Evolutionary conservation across 352 stramenopile genomes (phyloP), one percentile per base, ranked within the genome.

Genomic region (Pythium volutum): DNA sequence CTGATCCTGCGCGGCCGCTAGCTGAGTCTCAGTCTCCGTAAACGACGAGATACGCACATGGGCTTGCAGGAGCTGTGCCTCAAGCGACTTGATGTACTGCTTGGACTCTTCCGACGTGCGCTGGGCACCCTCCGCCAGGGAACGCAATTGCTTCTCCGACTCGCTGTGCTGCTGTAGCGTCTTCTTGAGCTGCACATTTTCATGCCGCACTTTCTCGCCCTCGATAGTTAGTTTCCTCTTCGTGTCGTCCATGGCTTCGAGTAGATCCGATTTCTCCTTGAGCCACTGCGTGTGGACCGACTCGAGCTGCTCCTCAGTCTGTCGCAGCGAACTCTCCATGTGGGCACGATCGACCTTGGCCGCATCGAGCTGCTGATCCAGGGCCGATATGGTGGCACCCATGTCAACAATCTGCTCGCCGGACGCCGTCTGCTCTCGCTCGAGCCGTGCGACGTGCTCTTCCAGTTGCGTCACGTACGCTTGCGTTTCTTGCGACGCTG

Each of bases 251-350:
- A 72, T 66, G 3, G 68, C 56, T 5, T 73, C 68, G 8, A 79
- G 20, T 46, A 89, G 45, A 46, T 80, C 62, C 2, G 73, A 62
- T 64, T 89, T 91, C 64, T 89, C 82, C 36, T 83, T 62, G 3
- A 77, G 64, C 78, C 78, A 91, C 38, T 89, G 75, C 2, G 71
- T 70, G 50, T 87, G 79, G 11, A 88, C 56, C 15, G 66, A 68
- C 2, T 68, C 75, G 2, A 85, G 69, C 31, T 91, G 75, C 36
- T 85, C 31, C 47, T 91, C 75, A 20, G 73, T 78, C 46, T 70
- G 64, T 46, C 81, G 69, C 2, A 91, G 55, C 8, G 74, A 75
- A 6, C 70, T 69, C 0, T 74, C 74, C 6, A 91, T 53, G 25
- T 73, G 75, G 5, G 62, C 46, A 5, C 78, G 71, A 33, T 84